Conservation (phyloP, 192 early-diverging fungal species). For the Linnemannia elongata region DNA sequence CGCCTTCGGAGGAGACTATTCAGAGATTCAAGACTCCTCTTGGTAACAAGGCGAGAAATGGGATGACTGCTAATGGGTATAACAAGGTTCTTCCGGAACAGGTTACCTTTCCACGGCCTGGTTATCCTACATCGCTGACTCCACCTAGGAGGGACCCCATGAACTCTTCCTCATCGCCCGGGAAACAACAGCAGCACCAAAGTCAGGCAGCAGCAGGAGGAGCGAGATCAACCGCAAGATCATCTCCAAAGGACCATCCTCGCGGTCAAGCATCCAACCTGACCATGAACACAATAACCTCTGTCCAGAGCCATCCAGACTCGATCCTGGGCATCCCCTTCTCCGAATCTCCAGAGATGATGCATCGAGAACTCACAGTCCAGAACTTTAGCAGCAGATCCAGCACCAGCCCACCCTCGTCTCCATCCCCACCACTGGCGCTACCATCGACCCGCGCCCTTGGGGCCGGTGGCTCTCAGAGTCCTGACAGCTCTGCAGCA, state of each 20-base stretch:
- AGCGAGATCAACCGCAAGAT: background rate
- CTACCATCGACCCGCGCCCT: background rate
- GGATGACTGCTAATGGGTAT: background rate
- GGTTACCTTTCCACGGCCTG: background rate
- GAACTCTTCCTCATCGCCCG: background rate
- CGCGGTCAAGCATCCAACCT: slow-evolving; percentile 3
- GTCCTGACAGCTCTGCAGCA: background rate
- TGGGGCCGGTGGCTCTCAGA: background rate
- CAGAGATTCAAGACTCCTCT: background rate
- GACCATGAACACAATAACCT: slow-evolving; percentile 20
- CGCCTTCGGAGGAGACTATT: background rate
- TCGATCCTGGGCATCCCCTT: slow-evolving; percentile 42
- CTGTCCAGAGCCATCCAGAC: slow-evolving; percentile 32
- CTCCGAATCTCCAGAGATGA: slow-evolving; percentile 52
- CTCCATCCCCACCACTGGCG: background rate
- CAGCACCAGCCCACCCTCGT: background rate
- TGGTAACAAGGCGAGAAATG: background rate
- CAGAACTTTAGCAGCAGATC: background rate
- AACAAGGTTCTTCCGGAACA: background rate
- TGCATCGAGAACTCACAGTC: slow-evolving; percentile 4
- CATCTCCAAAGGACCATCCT: background rate
- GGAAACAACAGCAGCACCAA: background rate
- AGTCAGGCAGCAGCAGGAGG: background rate
- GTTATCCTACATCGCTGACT: background rate
- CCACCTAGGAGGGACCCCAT: slow-evolving; percentile 7